Conservation (phyloP, 139 green algal species). For the Auxenochlorella protothecoides region DNA sequence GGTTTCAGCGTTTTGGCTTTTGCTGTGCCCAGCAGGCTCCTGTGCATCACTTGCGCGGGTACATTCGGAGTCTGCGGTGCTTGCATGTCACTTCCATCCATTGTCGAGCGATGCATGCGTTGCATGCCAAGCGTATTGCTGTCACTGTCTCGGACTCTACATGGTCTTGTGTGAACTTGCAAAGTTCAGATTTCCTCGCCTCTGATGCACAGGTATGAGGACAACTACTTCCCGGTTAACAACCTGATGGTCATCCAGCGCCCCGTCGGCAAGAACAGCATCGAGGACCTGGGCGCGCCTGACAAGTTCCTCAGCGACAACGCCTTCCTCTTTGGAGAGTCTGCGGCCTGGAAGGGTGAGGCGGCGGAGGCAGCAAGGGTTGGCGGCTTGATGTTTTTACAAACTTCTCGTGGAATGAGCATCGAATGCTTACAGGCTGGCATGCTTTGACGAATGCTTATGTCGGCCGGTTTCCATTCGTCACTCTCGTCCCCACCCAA, state of each 20-base stretch:
- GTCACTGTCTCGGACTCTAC: too few relatives aligned
- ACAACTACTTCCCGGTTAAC: conserved; percentile 91
- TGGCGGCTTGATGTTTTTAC: neutral
- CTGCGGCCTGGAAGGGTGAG: conserved; percentile 18
- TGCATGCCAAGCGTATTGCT: too few relatives aligned
- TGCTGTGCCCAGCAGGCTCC: too few relatives aligned
- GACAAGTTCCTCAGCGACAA: conserved; percentile 81
- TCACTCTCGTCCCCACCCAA: neutral
- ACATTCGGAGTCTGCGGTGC: too few relatives aligned
- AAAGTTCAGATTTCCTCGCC: too few relatives aligned
- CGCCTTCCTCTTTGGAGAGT: conserved; percentile 72
- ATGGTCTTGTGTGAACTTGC: too few relatives aligned
- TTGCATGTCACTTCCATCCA: too few relatives aligned
- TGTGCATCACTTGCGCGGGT: too few relatives aligned
- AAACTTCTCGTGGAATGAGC: conserved; percentile 15
- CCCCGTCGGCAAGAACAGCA: conserved; percentile 60
- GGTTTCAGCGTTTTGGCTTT: too few relatives aligned
- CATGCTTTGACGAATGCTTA: neutral
- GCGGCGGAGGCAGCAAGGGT: too few relatives aligned
- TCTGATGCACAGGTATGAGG: conserved; percentile 65
- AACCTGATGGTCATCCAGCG: conserved; percentile 74
- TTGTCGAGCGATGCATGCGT: too few relatives aligned
- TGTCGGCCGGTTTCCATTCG: conserved; percentile 2
- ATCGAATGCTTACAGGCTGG: neutral
- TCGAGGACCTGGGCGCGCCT: conserved; percentile 72